A percentile compares a stretch with the other conserved stretches of the same genome.
phyloP scores from a whole-genome alignment of 2,329 filamentous ascomycete genomes.

The Venturia asperata region DNA sequence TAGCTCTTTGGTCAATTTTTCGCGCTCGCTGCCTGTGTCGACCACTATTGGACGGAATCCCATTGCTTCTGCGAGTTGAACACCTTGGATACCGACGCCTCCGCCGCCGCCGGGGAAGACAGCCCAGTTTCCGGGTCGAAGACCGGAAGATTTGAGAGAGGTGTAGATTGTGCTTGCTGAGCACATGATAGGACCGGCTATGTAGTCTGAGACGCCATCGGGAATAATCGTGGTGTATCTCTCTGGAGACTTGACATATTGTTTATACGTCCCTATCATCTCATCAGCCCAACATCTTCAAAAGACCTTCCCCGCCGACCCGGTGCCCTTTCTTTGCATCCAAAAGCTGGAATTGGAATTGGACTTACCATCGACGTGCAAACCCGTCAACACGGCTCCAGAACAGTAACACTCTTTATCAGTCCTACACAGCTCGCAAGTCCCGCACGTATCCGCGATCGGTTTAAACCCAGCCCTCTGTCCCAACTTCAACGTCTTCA shows the following conservation, averaged over 20 bases:
- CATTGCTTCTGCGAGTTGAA: constrained; percentile 47
- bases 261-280: constrained; percentile 37
- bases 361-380: constrained; percentile 15
- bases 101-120: constrained; percentile 36
- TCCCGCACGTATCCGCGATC: constrained; percentile 35
- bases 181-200: constrained; percentile 44
- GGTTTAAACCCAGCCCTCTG: constrained; percentile 39
- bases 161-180: constrained; percentile 41
- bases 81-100: constrained; percentile 40
- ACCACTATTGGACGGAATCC: constrained; percentile 51
- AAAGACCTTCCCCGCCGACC: too few relatives aligned
- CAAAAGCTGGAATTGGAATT: too few relatives aligned
- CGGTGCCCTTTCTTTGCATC: too few relatives aligned
- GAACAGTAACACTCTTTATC: constrained; percentile 36
- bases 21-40: constrained; percentile 45
- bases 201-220: constrained; percentile 35
- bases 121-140: constrained; percentile 37
- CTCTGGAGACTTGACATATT: constrained; percentile 40
- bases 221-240: constrained; percentile 37
- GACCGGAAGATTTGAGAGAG: constrained; percentile 35
- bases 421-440: constrained; percentile 34
- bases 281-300: not conserved
- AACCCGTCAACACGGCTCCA: constrained; percentile 27
- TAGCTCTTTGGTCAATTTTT: constrained; percentile 40
- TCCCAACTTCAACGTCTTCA: constrained; percentile 36